Evolutionary conservation across 257 asterid species (phyloP).

Genomic region (Capsicum baccatum): DNA sequence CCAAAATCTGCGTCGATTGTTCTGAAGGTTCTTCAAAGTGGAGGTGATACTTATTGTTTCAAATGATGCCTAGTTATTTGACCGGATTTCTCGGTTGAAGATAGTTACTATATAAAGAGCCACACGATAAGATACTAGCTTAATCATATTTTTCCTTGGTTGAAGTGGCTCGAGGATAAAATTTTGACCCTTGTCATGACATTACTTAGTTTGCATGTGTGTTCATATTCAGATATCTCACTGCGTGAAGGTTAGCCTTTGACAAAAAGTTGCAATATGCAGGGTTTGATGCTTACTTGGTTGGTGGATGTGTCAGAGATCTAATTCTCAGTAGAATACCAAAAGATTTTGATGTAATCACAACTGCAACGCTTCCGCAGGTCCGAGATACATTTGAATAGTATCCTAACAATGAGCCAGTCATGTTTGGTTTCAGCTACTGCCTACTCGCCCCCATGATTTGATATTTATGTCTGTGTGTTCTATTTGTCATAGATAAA

Average conservation of each 20-base stretch:
- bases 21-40: conserved; percentile 51
- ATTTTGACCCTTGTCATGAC: not conserved
- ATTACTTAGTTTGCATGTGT: not conserved
- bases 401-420: not conserved
- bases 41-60: conserved; percentile 51
- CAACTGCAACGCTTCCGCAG: conserved; percentile 74
- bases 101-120: not conserved
- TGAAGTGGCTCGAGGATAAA: not conserved
- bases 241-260: not conserved
- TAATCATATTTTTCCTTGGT: not conserved
- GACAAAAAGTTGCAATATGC: conserved; percentile 27
- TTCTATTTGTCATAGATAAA: conserved; percentile 53
- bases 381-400: conserved; percentile 39
- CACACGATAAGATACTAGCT: conserved; percentile 16
- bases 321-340: conserved; percentile 79
- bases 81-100: not conserved
- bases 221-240: not conserved
- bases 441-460: not conserved
- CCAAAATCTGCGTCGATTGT: conserved; percentile 59
- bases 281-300: conserved; percentile 92
- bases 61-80: not conserved
- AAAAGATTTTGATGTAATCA: conserved; percentile 89
- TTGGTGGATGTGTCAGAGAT: conserved; percentile 99
- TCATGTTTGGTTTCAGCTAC: conserved; percentile 17
- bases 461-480: conserved; percentile 13